Base-by-base conservation (phyloP, 2,329 filamentous ascomycete species). In the Colletotrichum godetiae region DNA sequence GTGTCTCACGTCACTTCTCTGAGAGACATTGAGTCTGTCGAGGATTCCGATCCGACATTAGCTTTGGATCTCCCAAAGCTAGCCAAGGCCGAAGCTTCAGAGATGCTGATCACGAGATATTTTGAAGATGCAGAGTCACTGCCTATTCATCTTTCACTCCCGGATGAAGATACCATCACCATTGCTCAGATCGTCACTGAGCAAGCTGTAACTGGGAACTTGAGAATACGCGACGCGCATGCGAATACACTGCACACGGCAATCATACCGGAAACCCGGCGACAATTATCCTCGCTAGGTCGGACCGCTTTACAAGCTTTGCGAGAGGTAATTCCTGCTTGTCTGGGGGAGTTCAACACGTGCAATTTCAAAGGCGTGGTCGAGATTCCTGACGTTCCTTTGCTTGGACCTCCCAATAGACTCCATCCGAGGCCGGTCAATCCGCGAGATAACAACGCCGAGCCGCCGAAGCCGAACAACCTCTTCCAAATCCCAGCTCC, bases 161-260 rank as follows among this genome's bases (percentile, higher is more conserved):
- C 85, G 1, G 90, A 92, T 67, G 87, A 90, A 3, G 91, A 93
- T 53, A 86, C 89, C 72, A 90, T 94, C 42, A 89, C 90, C 64
- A 86, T 93, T 31, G 92, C 92, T 0, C 93, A 94, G 77, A 88
- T 94, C 49, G 82, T 94, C n/a, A 92, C 91, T 2, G 92, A 94
- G 73, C 93, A 95, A 78, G 88, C 92, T 27, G 87, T 90, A 2
- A 89, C 86, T 11, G 88, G 90, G 1, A 76, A 33, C 19, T n/a
- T 76, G 33, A 69, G 61, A 13, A 49, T 76, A 49, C 73, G 69
- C 27, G 73, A 72, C 58, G 64, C 66, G 7, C 61, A 73, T n/a
- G 46, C 69, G 37, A 73, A 64, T 22, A 70, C 69, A 15, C 24
- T 75, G 42, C 67, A 70, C 11, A 65, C 63, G 67, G 73, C 61